These are phyloP conservation scores for Termitomyces sp. DNA, from an alignment of 768 basidiomycete genomes.

Conservation along the genomic window DNA sequence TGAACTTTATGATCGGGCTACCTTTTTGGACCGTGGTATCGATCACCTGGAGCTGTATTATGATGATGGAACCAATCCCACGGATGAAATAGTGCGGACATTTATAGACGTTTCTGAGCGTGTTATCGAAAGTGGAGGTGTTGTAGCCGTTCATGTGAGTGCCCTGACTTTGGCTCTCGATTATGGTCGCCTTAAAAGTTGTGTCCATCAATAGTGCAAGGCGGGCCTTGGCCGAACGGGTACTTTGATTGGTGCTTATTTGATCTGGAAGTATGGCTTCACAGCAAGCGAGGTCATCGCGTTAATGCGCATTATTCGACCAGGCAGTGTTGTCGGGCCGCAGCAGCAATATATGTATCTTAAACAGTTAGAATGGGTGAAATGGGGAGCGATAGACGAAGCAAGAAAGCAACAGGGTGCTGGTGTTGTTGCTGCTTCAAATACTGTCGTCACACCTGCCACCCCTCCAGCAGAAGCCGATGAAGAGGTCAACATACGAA, in stretches of 20 bases:
- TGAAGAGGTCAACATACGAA: constrained; percentile 50
- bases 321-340: constrained; percentile 88
- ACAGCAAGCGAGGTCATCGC: constrained; percentile 94
- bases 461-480: constrained; percentile 79
- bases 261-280: constrained; percentile 98
- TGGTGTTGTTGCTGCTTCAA: constrained; percentile 25
- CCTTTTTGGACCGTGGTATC: constrained; percentile 82
- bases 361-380: constrained; percentile 90
- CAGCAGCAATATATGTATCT: constrained; percentile 95
- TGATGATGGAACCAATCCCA: constrained; percentile 97
- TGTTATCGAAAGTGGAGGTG: constrained; percentile 71
- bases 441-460: constrained; percentile 60
- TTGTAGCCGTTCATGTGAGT: constrained; percentile 84
- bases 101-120: constrained; percentile 86
- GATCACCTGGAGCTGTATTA: constrained; percentile 92
- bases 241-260: constrained; percentile 94
- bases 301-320: constrained; percentile 96
- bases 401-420: constrained; percentile 46
- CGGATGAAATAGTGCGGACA: constrained; percentile 88
- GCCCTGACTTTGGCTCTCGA: constrained; percentile 1
- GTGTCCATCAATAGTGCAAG: constrained; percentile 61
- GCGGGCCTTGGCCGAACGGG: constrained; percentile 96
- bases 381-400: constrained; percentile 89
- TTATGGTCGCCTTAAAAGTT: constrained; percentile 14
- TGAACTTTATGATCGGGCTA: constrained; percentile 76